These are phyloP conservation scores for Moesziomyces antarcticus DNA, from an alignment of 1,284 basidiomycete genomes.

Conservation along the genomic window DNA sequence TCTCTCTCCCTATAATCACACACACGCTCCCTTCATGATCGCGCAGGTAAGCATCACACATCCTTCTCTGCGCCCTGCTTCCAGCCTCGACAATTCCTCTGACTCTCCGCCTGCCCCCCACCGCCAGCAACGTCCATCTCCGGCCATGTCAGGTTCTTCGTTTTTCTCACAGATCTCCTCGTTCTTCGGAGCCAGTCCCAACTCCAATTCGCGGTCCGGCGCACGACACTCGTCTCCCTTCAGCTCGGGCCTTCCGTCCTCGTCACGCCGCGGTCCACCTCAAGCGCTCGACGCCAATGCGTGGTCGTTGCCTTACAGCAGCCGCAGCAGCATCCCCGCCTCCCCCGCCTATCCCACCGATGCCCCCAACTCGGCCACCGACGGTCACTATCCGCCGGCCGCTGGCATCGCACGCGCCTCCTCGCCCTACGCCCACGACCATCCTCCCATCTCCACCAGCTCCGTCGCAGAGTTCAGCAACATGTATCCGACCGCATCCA, in stretches of 20 bases:
- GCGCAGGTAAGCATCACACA: conserved; percentile 19
- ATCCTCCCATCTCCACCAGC: conserved; percentile 33
- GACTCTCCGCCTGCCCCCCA: not conserved
- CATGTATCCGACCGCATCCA: conserved; percentile 52
- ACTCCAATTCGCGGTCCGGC: conserved; percentile 1
- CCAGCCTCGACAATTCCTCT: not conserved
- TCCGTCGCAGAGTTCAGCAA: conserved; percentile 58
- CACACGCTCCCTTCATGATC: conserved; percentile 18
- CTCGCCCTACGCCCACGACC: conserved; percentile 28
- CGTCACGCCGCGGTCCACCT: conserved; percentile 50
- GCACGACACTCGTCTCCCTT: conserved; percentile 39
- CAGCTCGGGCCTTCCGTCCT: conserved; percentile 34
- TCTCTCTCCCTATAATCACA: not conserved
- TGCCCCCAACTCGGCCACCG: conserved; percentile 20
- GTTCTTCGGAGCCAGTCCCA: conserved; percentile 46
- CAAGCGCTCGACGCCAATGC: conserved; percentile 39
- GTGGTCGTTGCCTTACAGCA: conserved; percentile 57
- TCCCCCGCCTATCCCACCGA: conserved; percentile 29
- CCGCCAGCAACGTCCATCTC: conserved; percentile 35
- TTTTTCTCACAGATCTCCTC: conserved; percentile 61
- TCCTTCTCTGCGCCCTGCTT: not conserved
- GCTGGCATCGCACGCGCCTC: conserved; percentile 28
- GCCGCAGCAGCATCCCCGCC: conserved; percentile 28
- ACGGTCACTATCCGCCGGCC: conserved; percentile 40
- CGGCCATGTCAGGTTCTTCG: conserved; percentile 38